phyloP scores from a whole-genome alignment of 179 eudicot species.

The Silene vulgaris region DNA sequence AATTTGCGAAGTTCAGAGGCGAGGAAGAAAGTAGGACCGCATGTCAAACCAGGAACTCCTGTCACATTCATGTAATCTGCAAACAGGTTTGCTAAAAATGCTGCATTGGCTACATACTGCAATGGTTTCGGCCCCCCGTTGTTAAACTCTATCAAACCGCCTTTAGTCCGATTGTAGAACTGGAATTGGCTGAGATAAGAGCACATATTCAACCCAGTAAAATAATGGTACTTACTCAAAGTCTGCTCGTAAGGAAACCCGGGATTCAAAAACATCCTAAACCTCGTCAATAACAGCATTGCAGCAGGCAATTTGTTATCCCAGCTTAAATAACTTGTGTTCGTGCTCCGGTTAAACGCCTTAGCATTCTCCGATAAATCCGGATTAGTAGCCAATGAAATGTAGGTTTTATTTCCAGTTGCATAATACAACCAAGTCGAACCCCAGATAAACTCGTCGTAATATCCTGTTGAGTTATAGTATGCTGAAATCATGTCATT shows the following conservation, averaged over 20 bases:
- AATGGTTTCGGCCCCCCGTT: slow-evolving; percentile 47
- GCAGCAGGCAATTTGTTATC: slow-evolving; percentile 78
- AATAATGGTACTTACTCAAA: slow-evolving; percentile 49
- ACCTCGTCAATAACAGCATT: slow-evolving; percentile 60
- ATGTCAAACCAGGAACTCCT: slow-evolving; percentile 55
- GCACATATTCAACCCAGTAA: slow-evolving; percentile 65
- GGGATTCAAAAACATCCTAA: slow-evolving; percentile 61
- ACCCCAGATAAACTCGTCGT: slow-evolving; percentile 79
- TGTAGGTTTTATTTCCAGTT: slow-evolving; percentile 54
- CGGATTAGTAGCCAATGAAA: slow-evolving; percentile 51
- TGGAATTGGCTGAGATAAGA: slow-evolving; percentile 43
- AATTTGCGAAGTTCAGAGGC: slow-evolving; percentile 37
- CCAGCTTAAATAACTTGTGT: slow-evolving; percentile 66
- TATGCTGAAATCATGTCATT: slow-evolving; percentile 36
- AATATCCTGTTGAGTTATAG: slow-evolving; percentile 69
- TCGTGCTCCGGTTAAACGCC: slow-evolving; percentile 39
- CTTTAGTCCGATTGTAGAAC: slow-evolving; percentile 55
- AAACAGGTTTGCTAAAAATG: slow-evolving; percentile 59
- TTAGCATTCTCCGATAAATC: slow-evolving; percentile 39
- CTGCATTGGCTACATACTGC: slow-evolving; percentile 64
- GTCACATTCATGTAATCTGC: slow-evolving; percentile 60
- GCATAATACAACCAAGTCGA: slow-evolving; percentile 73
- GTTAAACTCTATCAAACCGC: slow-evolving; percentile 54
- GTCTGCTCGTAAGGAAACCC: slow-evolving; percentile 68
- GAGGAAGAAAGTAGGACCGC: slow-evolving; percentile 46